Evolutionary conservation across 352 stramenopile genomes (phyloP).

Genomic region (Phytopythium ostracodes): DNA sequence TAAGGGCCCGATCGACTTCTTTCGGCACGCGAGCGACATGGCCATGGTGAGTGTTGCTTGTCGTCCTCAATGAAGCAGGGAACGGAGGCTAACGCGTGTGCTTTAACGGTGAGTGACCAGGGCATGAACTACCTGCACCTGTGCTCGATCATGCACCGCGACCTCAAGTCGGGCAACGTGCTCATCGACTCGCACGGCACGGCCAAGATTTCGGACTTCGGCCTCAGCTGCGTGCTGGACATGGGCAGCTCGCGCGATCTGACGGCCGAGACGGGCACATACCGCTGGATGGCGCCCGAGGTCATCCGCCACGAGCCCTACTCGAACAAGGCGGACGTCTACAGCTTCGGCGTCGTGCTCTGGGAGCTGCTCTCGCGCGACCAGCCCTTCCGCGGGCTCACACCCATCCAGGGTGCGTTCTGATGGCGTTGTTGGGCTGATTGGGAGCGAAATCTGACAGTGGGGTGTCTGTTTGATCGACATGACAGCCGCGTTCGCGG

Average conservation of each 20-base stretch:
- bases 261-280: constrained; percentile 86
- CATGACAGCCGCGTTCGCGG: constrained; percentile 62
- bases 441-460: neutral
- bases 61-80: neutral
- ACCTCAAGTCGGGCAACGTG: constrained; percentile 96
- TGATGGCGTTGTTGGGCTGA: too few species aligned
- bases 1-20: constrained; percentile 75
- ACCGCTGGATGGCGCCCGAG: constrained; percentile 94
- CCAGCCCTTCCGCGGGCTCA: constrained; percentile 80
- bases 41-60: constrained; percentile 49
- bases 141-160: constrained; percentile 93
- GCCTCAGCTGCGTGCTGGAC: constrained; percentile 80
- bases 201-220: constrained; percentile 89
- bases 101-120: constrained; percentile 17
- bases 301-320: constrained; percentile 93
- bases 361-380: constrained; percentile 86
- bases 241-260: constrained; percentile 73
- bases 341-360: constrained; percentile 90
- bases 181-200: constrained; percentile 78
- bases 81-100: neutral
- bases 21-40: constrained; percentile 69
- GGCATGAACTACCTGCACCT: constrained; percentile 95
- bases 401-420: constrained; percentile 78
- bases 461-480: constrained; percentile 6
- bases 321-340: constrained; percentile 94